Percentiles rank a stretch among this genome's conserved stretches.
Conservation (phyloP, 352 stramenopile genomes). For the Globisporangium nunn region DNA sequence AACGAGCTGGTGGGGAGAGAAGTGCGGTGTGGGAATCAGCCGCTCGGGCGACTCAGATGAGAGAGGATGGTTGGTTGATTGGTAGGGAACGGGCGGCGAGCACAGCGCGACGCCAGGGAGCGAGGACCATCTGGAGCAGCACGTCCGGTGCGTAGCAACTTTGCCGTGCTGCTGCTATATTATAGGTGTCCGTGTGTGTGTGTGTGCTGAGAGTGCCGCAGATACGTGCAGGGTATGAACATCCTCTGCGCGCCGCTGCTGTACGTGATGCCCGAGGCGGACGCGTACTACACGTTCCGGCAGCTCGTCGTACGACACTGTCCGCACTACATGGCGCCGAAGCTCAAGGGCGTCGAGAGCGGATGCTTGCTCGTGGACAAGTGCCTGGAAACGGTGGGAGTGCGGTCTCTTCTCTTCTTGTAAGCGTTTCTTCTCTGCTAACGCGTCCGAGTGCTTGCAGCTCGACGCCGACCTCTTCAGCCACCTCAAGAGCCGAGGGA, state of each 20-base stretch:
- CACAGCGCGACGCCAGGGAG: slow-evolving; percentile 11
- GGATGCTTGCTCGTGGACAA: slow-evolving; percentile 80
- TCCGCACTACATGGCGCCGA: slow-evolving; percentile 85
- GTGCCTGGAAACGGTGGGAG: slow-evolving; percentile 53
- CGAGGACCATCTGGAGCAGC: slow-evolving; percentile 26
- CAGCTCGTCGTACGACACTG: slow-evolving; percentile 83
- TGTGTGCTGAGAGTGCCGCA: slow-evolving; percentile 1
- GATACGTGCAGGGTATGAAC: slow-evolving; percentile 93
- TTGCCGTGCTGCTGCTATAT: too few relatives aligned
- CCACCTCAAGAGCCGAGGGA: slow-evolving; percentile 65
- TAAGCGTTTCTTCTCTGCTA: too few relatives aligned
- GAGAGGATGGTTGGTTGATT: background rate
- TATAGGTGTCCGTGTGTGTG: too few relatives aligned
- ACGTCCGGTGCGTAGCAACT: slow-evolving; percentile 23
- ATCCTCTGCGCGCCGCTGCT: slow-evolving; percentile 85
- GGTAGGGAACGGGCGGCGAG: background rate
- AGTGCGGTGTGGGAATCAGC: too few relatives aligned
- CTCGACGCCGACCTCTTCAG: slow-evolving; percentile 77
- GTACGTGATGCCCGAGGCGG: slow-evolving; percentile 89
- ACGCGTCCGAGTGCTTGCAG: slow-evolving; percentile 2
- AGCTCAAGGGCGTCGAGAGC: slow-evolving; percentile 79
- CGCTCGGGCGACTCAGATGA: background rate
- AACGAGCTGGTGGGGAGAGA: slow-evolving; percentile 49
- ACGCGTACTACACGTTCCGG: slow-evolving; percentile 89
- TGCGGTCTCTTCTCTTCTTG: too few relatives aligned